These are phyloP conservation scores for Ricinus communis DNA, from an alignment of 345 rosid species.

Conservation along the genomic window DNA sequence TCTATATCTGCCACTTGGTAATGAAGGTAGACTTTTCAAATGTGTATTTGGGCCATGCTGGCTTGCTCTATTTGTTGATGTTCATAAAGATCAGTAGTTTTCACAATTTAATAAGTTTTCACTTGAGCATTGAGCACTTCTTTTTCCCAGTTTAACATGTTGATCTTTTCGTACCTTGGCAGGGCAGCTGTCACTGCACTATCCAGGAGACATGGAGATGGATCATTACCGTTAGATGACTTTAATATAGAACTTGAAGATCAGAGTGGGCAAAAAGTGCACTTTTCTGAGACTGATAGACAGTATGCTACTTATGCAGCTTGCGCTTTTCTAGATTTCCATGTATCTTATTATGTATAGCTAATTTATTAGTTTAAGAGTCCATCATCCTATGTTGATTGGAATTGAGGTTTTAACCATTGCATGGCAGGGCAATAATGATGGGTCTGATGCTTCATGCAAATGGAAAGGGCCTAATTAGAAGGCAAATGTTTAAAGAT, in stretches of 20 bases:
- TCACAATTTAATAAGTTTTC: neutral
- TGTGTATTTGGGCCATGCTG: neutral
- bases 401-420: conserved; percentile 10
- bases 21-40: neutral
- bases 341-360: neutral
- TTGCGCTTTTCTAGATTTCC: neutral
- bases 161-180: conserved; percentile 21
- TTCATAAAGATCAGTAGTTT: neutral
- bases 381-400: neutral
- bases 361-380: neutral
- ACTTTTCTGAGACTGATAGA: conserved; percentile 75
- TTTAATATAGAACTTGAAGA: conserved; percentile 81
- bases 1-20: neutral
- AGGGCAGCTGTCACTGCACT: conserved; percentile 84
- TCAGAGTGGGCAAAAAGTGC: conserved; percentile 68
- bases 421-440: conserved; percentile 68
- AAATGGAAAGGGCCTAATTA: conserved; percentile 65
- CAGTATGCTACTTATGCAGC: conserved; percentile 41
- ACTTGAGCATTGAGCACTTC: neutral
- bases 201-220: conserved; percentile 72
- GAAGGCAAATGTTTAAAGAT: conserved; percentile 58
- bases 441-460: conserved; percentile 93
- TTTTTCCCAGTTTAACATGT: neutral
- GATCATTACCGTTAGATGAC: conserved; percentile 70
- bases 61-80: neutral